These are phyloP conservation scores for Termitomyces sp. DNA, from an alignment of 768 basidiomycete genomes.

Conservation along the genomic window DNA sequence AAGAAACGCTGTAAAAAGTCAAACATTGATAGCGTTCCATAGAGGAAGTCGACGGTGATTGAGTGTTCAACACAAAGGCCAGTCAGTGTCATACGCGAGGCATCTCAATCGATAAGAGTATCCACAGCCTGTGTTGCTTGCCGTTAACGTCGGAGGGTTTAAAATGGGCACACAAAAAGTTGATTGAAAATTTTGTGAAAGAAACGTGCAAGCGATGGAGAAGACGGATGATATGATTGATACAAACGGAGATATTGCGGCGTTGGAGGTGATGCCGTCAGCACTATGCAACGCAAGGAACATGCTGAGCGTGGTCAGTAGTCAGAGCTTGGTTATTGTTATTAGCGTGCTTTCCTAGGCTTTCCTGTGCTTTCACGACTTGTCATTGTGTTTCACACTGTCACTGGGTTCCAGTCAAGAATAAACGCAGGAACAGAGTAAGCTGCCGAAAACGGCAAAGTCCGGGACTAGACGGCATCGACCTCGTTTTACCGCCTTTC, in stretches of 20 bases:
- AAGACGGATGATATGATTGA: not conserved
- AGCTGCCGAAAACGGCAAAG: constrained; percentile 14
- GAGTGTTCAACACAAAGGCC: not conserved
- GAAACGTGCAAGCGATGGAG: not conserved
- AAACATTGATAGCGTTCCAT: not conserved
- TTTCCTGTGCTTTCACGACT: too few relatives aligned
- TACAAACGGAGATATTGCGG: not conserved
- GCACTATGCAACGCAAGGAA: too few relatives aligned
- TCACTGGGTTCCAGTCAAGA: too few relatives aligned
- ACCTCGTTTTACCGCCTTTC: constrained; percentile 10
- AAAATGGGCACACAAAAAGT: too few relatives aligned
- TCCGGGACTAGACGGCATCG: constrained; percentile 7
- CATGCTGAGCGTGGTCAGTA: too few relatives aligned
- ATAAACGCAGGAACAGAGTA: constrained; percentile 1
- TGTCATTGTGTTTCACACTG: too few relatives aligned
- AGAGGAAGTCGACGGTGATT: too few relatives aligned
- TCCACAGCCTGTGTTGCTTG: not conserved
- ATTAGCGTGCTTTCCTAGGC: too few relatives aligned
- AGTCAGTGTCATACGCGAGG: not conserved
- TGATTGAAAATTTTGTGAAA: not conserved
- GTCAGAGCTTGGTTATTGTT: too few relatives aligned
- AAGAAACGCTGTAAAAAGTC: not conserved
- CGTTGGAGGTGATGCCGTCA: not conserved
- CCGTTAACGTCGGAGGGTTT: not conserved
- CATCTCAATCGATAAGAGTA: not conserved